Evolutionary conservation across 1,284 basidiomycete genomes (phyloP), one percentile per base, ranked within the genome.

Genomic region (Cutaneotrichosporon daszewskae): DNA sequence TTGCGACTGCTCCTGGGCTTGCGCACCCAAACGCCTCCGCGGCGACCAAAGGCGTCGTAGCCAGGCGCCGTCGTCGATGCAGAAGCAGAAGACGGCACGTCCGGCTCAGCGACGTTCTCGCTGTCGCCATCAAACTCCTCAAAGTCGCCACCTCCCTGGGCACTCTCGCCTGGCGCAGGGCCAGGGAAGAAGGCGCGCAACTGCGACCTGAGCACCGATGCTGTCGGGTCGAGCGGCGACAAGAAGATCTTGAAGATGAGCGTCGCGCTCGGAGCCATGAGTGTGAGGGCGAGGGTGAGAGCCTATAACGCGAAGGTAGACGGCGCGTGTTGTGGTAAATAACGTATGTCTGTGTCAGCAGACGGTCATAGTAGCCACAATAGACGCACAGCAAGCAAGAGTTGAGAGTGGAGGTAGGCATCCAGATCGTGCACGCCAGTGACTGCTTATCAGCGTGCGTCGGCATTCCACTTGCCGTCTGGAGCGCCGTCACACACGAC

Each of bases 401-500:
- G 69, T 53, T 79, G 77, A 0, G 75, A 72, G 56, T 79, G 78
- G 5, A 79, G 69, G 49, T 76, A 77, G 23, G 77, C 77, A 60
- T 79, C 78, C 17, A 79, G 66, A 49, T 76, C 75, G 49, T 78
- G 77, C 0, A 79, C 67, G 19, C 78, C 78, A 4, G 77, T 79
- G 10, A 79, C 77, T 75, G 47, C 7, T 31, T 7, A 14, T 9
- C 7, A 31, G 13, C n/a, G n/a, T n/a, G n/a, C n/a, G n/a, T n/a
- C 14, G 8, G 14, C 8, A 9, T 9, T 31, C 28, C 9, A 59
- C 67, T 44, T 17, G 73, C 74, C 74, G 56, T 79, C 78, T 3
- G 78, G 77, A 14, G 78, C 78, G 9, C 78, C 78, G 49, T 79
- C 78, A 51, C 78, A 79, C 2, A 79, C 73, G 22, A 79, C 75